phyloP scores from a whole-genome alignment of 805 yeast genomes.

The Lipomyces chichibuensis region DNA sequence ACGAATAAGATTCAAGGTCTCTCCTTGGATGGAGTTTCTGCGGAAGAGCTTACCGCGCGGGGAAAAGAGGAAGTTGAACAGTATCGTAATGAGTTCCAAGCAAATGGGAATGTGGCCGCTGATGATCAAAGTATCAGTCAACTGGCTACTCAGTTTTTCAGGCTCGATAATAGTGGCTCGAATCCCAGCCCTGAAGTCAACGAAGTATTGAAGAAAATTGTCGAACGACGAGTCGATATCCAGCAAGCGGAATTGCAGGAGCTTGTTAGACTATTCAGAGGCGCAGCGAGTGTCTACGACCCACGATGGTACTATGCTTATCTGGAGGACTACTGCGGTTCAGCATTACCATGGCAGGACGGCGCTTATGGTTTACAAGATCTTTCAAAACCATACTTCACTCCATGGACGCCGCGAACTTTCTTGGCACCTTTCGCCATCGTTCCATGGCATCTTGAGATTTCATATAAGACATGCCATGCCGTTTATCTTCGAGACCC shows the following conservation, averaged over 20 bases:
- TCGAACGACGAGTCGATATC: not conserved
- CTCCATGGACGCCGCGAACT: conserved; percentile 96
- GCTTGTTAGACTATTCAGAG: conserved; percentile 12
- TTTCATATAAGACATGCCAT: conserved; percentile 89
- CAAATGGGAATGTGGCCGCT: not conserved
- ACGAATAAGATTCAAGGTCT: conserved; percentile 9
- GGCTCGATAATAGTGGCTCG: not conserved
- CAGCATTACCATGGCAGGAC: conserved; percentile 73
- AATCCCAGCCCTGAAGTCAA: not conserved
- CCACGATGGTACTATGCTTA: conserved; percentile 33
- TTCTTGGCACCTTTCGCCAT: conserved; percentile 91
- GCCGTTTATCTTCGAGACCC: conserved; percentile 97
- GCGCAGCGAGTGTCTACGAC: conserved; percentile 36
- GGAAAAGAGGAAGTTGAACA: conserved; percentile 36
- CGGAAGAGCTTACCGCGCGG: conserved; percentile 24
- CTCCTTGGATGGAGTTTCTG: conserved; percentile 22
- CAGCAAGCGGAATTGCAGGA: conserved; percentile 15
- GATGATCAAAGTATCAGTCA: not conserved
- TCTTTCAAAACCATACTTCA: conserved; percentile 79
- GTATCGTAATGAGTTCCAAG: not conserved
- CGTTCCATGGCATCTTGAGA: conserved; percentile 87
- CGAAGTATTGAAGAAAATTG: conserved; percentile 1
- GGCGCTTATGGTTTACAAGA: conserved; percentile 79
- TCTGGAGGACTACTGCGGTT: conserved; percentile 31
- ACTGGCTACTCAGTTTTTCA: not conserved